Percentiles rank a stretch among this genome's conserved stretches.
Evolutionary conservation across 345 rosid genomes (phyloP).

Genomic region (Excoecaria agallocha): DNA sequence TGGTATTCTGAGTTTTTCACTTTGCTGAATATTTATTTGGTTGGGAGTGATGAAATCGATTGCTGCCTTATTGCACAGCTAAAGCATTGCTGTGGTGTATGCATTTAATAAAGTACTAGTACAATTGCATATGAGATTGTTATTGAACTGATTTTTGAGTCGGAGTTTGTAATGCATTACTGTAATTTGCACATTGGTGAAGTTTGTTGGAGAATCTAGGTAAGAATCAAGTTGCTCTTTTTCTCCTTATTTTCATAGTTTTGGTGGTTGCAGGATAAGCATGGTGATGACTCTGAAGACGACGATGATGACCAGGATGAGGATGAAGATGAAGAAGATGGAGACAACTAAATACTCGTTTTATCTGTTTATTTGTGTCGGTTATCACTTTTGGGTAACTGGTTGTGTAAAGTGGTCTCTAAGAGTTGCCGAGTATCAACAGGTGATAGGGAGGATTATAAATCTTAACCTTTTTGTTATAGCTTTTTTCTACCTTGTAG

Average conservation of each 20-base stretch:
- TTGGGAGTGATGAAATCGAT: not conserved
- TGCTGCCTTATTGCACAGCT: not conserved
- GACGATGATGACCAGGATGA: slow-evolving; percentile 30
- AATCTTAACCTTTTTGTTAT: slow-evolving; percentile 20
- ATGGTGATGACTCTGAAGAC: slow-evolving; percentile 49
- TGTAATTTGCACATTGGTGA: not conserved
- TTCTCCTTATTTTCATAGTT: slow-evolving; percentile 6
- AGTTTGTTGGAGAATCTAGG: not conserved
- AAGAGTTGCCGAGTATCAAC: slow-evolving; percentile 24
- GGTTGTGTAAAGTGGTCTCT: slow-evolving; percentile 39
- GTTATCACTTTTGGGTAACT: slow-evolving; percentile 19
- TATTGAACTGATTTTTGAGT: too few species aligned
- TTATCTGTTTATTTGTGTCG: not conserved
- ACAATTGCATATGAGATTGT: too few species aligned
- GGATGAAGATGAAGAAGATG: slow-evolving; percentile 25
- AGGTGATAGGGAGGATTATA: slow-evolving; percentile 26
- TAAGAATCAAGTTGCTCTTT: not conserved
- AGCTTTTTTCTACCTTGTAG: slow-evolving; percentile 23
- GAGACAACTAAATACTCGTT: slow-evolving; percentile 27
- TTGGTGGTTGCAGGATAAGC: slow-evolving; percentile 44
- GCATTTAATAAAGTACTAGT: too few species aligned
- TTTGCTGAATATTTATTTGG: not conserved
- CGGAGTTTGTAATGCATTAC: not conserved
- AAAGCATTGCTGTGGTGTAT: not conserved
- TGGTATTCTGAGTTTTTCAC: not conserved